phyloP scores from a whole-genome alignment of 2,329 filamentous ascomycete species.

The Xylariaceae sp. region DNA sequence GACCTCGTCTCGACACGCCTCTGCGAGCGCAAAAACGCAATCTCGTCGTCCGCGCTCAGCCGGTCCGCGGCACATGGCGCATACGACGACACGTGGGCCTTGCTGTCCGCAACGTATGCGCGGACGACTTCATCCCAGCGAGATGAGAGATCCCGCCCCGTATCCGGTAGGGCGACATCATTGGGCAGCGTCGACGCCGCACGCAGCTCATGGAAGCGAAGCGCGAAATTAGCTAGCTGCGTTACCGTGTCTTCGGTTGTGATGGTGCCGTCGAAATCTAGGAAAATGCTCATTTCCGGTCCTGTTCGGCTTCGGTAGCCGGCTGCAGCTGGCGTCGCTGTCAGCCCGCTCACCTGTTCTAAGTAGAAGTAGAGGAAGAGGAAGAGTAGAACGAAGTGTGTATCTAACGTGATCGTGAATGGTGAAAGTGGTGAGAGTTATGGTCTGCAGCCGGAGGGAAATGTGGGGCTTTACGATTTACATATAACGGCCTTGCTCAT shows the following conservation, averaged over 20 bases:
- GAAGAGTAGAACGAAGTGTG: no score
- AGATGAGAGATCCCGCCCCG: constrained; percentile 32
- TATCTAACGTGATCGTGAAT: no score
- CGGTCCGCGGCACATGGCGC: constrained; percentile 34
- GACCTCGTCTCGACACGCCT: constrained; percentile 45
- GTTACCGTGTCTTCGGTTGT: constrained; percentile 51
- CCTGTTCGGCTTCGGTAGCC: neutral
- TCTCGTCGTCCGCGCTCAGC: constrained; percentile 27
- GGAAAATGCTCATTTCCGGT: constrained; percentile 37
- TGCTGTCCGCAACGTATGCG: constrained; percentile 43
- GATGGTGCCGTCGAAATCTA: constrained; percentile 60
- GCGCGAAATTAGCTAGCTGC: constrained; percentile 43
- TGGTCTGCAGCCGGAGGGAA: neutral
- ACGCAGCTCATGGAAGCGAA: constrained; percentile 29
- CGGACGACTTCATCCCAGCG: constrained; percentile 45
- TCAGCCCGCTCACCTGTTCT: neutral
- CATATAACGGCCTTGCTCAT: neutral
- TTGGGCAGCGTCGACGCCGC: neutral
- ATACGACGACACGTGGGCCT: constrained; percentile 36
- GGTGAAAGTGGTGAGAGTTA: no score
- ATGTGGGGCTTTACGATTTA: neutral
- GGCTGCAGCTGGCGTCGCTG: neutral
- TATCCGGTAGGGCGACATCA: neutral
- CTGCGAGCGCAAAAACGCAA: constrained; percentile 41
- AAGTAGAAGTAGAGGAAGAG: neutral